Percentiles rank a stretch among this genome's conserved stretches.
Conservation (phyloP, 768 basidiomycete species). For the Russula sp. region DNA sequence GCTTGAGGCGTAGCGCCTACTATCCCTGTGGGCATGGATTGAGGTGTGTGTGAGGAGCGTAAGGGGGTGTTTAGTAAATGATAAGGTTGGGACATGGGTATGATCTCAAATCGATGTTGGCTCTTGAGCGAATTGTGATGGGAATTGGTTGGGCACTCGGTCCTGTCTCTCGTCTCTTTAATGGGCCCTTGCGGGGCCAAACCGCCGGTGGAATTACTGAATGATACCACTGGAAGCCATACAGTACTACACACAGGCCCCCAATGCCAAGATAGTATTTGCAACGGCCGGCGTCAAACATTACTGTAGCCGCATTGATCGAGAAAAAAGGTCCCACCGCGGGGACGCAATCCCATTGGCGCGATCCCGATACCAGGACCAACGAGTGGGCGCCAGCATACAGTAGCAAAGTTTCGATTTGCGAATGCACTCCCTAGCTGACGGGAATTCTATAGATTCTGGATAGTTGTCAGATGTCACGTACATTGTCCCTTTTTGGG, state of each 20-base stretch:
- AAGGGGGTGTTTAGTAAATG: background rate
- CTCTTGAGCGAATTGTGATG: background rate
- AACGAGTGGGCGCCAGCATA: background rate
- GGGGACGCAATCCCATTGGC: background rate
- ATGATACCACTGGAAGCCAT: background rate
- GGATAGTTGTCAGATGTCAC: too few relatives aligned
- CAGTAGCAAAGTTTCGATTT: background rate
- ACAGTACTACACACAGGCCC: background rate
- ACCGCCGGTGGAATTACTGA: background rate
- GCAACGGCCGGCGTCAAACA: background rate
- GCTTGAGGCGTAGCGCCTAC: background rate
- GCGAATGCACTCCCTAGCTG: too few relatives aligned
- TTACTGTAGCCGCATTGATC: background rate
- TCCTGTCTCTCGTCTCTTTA: slow-evolving; percentile 1
- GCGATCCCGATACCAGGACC: background rate
- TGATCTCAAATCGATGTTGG: background rate
- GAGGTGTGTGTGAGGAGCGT: slow-evolving; percentile 2
- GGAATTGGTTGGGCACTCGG: background rate
- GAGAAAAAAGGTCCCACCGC: background rate
- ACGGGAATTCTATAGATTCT: too few relatives aligned
- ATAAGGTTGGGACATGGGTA: slow-evolving; percentile 12
- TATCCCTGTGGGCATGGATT: background rate
- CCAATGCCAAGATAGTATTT: background rate
- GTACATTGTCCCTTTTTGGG: too few relatives aligned
- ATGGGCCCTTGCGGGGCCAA: background rate